Evolutionary conservation across 768 basidiomycete genomes (phyloP), one percentile per base, ranked within the genome.

Genomic region (Royoungia palumana): DNA sequence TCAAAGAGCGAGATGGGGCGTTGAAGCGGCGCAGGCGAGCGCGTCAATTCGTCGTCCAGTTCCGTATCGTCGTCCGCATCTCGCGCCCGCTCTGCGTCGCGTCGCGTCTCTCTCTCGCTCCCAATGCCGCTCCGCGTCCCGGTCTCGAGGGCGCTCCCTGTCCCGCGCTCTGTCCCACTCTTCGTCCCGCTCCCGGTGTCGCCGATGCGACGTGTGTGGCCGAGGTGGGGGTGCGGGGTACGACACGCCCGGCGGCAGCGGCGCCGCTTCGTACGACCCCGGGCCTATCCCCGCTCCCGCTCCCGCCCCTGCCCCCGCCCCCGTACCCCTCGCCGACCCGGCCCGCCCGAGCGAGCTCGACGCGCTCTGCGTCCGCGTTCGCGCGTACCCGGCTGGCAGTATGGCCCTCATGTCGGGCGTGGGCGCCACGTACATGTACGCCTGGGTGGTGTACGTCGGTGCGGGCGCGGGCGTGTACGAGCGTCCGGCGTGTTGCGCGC

Each of bases 1-100:
- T 64, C 63, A 2, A 67, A 69, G 3, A 69, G 56, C 19, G 65
- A 67, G 16, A 67, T 67, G 5, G 67, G 65, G 12, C 65, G 58
- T 38, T 51, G 50, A 0, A 67, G 55, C 14, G 67, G 49, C 13
- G 65, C 67, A 6, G 65, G 67, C 32, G 65, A 67, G 8, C 35
- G 56, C 16, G 55, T 53, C 30, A 41, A 21, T 11, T 50, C 60
- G 17, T 51, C 58, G 1, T 50, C 50, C 28, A 28, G 28, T 12
- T 12, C 28, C 1, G 28, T 28, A 12, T 28, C 28, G 16, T 49
- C 49, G 24, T 47, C 60, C 12, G 13, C 12, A n/a, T 62, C 1
- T 43, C 46, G 9, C 37, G 13, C 7, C 28, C 41, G 27, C 32
- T 19, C 24, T 21, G 25, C 27, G 24, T 50, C 49, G 11, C 34